Evolutionary conservation across 164 flowering plant genomes (phyloP), one percentile per base, ranked within the genome.

Genomic region (Kingdonia uniflora): DNA sequence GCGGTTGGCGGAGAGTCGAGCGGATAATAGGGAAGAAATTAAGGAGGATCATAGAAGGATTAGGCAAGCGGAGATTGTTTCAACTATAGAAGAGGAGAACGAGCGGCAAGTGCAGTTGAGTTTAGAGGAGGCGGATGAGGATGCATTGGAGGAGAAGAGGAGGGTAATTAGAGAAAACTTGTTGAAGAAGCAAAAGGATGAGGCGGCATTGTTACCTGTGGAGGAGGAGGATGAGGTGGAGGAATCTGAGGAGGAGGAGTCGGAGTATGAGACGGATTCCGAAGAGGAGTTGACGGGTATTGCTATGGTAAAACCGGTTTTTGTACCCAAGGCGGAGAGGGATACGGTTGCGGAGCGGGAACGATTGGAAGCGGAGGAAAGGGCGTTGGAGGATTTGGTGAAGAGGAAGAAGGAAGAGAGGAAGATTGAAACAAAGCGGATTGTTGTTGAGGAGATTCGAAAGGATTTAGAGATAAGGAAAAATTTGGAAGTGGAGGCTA

Each of bases 251-350:
- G 92, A 83, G 68, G 87, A 80, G 61, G 94, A 81, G 50, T 84
- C 95, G 2, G 97, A 90, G 67, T 87, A 87, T 66, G 97, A 90
- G 73, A 87, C 97, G 17, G 97, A 90, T 48, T 84, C 94, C 0
- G 97, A 87, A 25, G 97, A 90, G 24, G 91, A 86, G 49, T 47
- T 47, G 23, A 55, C 63, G 1, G 80, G 87, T 17, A 65, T 79
- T n/a, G 78, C 87, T 1, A 78, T 90, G 94, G 76, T 85, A 59
- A 84, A 90, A 69, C 94, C 94, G 10, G 77, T 87, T 2, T 90
- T 82, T 60, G 88, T 85, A 8, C 94, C 94, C 0, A 90, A 90
- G 65, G 58, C 82, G 0, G 95, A 84, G 69, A 65, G 94, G 42
- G 97, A 86, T 25, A 90, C 97, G 4, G 66, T 86, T 2, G 95